Conservation (phyloP, 305 asterid genomes). For the Plantago coronopus region DNA sequence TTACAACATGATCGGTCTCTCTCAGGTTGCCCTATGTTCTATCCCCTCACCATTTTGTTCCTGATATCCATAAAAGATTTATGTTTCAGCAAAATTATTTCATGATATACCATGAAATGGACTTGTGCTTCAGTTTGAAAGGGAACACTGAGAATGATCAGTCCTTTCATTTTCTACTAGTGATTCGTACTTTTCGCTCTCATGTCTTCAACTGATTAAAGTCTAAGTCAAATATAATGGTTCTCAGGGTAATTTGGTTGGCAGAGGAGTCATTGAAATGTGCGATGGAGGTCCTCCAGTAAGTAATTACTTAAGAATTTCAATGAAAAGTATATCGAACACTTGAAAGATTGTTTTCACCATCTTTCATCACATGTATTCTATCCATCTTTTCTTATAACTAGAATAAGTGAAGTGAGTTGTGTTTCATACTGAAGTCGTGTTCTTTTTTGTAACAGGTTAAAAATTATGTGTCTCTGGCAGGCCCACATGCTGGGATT, state of each 20-base stretch:
- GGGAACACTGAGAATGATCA: background rate
- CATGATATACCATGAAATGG: background rate
- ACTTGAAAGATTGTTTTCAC: constrained; percentile 7
- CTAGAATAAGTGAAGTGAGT: background rate
- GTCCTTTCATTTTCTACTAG: background rate
- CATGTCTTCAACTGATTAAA: background rate
- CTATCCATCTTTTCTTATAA: background rate
- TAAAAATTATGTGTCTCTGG: constrained; percentile 74
- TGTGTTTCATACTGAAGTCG: background rate
- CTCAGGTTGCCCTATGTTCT: constrained; percentile 54
- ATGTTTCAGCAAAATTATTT: background rate
- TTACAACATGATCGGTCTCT: constrained; percentile 73
- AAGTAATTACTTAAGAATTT: constrained; percentile 31
- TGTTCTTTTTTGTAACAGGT: constrained; percentile 47
- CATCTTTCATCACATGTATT: background rate
- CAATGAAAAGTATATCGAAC: constrained; percentile 1
- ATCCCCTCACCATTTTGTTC: constrained; percentile 7
- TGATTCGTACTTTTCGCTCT: background rate
- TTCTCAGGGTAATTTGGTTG: constrained; percentile 80
- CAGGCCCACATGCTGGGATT: constrained; percentile 94
- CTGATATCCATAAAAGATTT: background rate
- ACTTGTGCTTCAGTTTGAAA: background rate
- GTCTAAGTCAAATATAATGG: constrained; percentile 13
- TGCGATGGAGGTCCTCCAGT: constrained; percentile 88
- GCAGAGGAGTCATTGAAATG: constrained; percentile 80